Percentiles rank a stretch among this genome's conserved stretches.
phyloP scores from a whole-genome alignment of 78 protist species.

The Creolimax fragrantissima region DNA sequence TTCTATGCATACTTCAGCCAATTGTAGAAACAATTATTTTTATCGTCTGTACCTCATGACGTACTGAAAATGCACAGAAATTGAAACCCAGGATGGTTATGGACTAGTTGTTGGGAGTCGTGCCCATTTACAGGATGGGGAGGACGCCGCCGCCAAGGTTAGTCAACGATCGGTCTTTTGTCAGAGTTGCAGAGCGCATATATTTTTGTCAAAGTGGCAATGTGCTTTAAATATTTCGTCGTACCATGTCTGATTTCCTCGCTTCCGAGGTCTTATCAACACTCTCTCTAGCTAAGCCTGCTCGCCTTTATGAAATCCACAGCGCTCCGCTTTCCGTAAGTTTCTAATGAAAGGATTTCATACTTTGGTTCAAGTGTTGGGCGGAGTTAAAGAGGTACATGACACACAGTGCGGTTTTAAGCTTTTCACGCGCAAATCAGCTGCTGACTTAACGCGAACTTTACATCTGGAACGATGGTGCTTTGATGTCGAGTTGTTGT shows the following conservation, averaged over 20 bases:
- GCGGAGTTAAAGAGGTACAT: slow-evolving; percentile 10
- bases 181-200: no score
- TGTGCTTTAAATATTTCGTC: no score
- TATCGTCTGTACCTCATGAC: neutral
- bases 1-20: no score
- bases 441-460: neutral
- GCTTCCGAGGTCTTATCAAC: no score
- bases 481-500: slow-evolving; percentile 41
- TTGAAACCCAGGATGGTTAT: neutral
- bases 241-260: no score
- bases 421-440: slow-evolving; percentile 37
- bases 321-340: slow-evolving; percentile 32
- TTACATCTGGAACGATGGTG: slow-evolving; percentile 40
- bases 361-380: slow-evolving; percentile 2
- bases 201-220: no score
- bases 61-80: neutral
- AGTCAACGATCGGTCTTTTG: neutral
- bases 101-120: neutral
- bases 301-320: neutral
- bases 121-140: neutral
- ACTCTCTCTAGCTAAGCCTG: no score
- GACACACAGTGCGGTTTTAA: slow-evolving; percentile 70
- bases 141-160: neutral
- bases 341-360: slow-evolving; percentile 43
- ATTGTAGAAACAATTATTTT: neutral